Base-by-base conservation (phyloP, 306 rosid species). In the Dalbergia cultrata region DNA sequence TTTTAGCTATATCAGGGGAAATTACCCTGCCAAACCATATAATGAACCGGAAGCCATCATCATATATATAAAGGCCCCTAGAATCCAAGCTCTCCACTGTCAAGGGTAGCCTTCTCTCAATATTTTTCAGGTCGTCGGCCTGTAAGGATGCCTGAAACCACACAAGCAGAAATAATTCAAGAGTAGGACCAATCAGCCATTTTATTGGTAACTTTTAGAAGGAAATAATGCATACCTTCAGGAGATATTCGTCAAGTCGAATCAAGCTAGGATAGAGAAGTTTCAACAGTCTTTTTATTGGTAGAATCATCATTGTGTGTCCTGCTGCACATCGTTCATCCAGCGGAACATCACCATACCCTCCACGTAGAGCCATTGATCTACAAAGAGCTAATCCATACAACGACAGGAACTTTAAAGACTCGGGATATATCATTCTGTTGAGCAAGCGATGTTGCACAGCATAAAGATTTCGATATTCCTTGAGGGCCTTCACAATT, bases 261-360 rank as follows among this genome's bases (percentile, higher is more conserved):
- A 92, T 89, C 74, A 96, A 87, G 64, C 90, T 89, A 45, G 99
- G 97, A 86, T 96, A 93, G 50, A 96, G 83, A 86, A 92, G 90
- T 80, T 93, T 96, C 92, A 93, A 87, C 89, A 96, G 79, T 45
- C 89, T 78, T 82, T 86, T 89, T 84, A 93, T 89, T 49, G 99
- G 94, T 67, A 96, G 82, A 80, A 89, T 85, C 99, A 93, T 93
- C 81, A 90, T 86, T 70, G 95, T 86, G 85, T 90, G 88, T 66
- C 99, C 99, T 59, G 90, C 91, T 17, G 95, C 93, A 88, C 97
- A 89, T 43, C 98, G 92, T 69, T 96, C 99, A 87, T 96, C 99
- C 63, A 96, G 89, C 7, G 88, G 70, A 70, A 85, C 91, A 66
- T 96, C 99, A 7, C 93, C 91, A 71, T 85, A 88, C 65, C 98